Evolutionary conservation across 2,329 filamentous ascomycete genomes (phyloP).

Genomic region (Fusarium stilboides): DNA sequence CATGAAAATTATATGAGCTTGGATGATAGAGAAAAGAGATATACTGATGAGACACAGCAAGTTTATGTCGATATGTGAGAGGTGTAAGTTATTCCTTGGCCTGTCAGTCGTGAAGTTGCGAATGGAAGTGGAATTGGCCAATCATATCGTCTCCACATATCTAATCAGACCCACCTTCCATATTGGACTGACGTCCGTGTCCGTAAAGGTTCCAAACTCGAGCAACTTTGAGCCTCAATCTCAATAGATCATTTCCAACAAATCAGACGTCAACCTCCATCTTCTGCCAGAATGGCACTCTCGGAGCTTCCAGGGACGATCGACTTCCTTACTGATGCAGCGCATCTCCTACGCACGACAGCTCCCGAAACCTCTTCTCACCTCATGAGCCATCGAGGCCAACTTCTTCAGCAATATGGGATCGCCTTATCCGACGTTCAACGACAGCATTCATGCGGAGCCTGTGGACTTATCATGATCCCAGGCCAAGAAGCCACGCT

Average conservation of each 20-base stretch:
- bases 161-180: constrained; percentile 24
- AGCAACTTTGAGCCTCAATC: constrained; percentile 11
- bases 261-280: neutral
- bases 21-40: neutral
- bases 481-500: constrained; percentile 63
- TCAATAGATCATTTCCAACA: constrained; percentile 2
- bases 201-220: constrained; percentile 33
- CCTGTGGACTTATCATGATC: constrained; percentile 74
- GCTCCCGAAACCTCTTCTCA: constrained; percentile 72
- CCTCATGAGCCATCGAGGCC: constrained; percentile 69
- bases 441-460: constrained; percentile 69
- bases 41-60: neutral
- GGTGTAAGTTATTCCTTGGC: neutral
- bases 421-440: constrained; percentile 63
- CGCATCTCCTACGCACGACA: constrained; percentile 67
- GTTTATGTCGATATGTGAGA: constrained; percentile 7
- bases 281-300: constrained; percentile 32
- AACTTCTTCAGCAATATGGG: constrained; percentile 64
- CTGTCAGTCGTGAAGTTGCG: neutral
- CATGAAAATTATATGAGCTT: neutral
- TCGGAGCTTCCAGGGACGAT: constrained; percentile 51
- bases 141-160: neutral
- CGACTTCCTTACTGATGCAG: constrained; percentile 70
- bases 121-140: constrained; percentile 5
- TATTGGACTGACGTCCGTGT: constrained; percentile 4